phyloP scores from a whole-genome alignment of 768 basidiomycete species.

The Phlegmacium glaucopus region DNA sequence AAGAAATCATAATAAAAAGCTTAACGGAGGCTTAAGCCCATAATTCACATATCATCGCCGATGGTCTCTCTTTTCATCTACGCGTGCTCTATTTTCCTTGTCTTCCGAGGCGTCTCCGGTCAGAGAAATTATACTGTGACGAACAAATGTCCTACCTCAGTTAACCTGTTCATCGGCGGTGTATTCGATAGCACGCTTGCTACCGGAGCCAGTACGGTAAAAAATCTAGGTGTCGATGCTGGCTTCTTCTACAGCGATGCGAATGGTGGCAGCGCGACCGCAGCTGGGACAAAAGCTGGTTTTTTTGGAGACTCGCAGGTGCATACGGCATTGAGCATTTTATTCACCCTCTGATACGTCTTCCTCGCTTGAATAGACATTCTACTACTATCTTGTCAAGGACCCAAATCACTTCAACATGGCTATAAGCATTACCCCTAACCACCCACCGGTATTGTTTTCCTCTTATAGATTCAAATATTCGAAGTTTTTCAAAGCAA shows the following conservation, averaged over 20 bases:
- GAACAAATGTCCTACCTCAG: constrained; percentile 18
- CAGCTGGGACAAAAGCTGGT: constrained; percentile 14
- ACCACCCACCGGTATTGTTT: not conserved
- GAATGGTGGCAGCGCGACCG: constrained; percentile 17
- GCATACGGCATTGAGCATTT: not conserved
- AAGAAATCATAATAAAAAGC: no score
- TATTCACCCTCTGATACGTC: not conserved
- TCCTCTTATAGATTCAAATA: no score
- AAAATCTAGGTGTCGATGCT: constrained; percentile 1
- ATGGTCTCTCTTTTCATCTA: no score
- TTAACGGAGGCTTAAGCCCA: no score
- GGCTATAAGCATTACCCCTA: constrained; percentile 25
- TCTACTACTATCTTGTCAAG: constrained; percentile 29
- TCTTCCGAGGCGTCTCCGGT: no score
- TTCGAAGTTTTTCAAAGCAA: not conserved
- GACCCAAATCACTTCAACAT: constrained; percentile 29
- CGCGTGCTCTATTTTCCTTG: no score
- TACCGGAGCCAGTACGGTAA: constrained; percentile 9
- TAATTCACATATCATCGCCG: no score
- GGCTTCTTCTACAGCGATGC: constrained; percentile 21
- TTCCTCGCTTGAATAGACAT: constrained; percentile 8
- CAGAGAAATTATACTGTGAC: constrained; percentile 13
- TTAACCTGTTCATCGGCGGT: constrained; percentile 17
- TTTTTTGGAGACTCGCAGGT: constrained; percentile 17
- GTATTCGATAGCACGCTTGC: constrained; percentile 14